Conservation (phyloP, 805 yeast species). For the Barnettozyma californica region DNA sequence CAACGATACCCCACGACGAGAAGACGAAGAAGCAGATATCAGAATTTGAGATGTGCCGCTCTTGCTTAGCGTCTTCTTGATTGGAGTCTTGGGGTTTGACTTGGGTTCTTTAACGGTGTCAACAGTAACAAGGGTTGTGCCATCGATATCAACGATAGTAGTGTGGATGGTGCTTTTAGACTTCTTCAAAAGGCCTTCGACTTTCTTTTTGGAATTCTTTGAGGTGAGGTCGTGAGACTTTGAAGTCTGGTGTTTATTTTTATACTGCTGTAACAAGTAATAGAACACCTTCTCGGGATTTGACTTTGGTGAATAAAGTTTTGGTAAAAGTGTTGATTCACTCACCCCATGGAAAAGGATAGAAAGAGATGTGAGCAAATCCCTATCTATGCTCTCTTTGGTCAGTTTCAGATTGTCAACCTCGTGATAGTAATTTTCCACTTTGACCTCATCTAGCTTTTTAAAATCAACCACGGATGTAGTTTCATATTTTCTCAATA, state of each 20-base stretch:
- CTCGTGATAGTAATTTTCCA: slow-evolving; percentile 31
- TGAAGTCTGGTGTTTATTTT: slow-evolving; percentile 50
- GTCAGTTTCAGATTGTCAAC: slow-evolving; percentile 34
- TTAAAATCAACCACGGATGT: slow-evolving; percentile 30
- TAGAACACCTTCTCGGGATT: slow-evolving; percentile 80
- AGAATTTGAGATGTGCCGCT: slow-evolving; percentile 23
- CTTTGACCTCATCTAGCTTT: slow-evolving; percentile 25
- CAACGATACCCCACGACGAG: slow-evolving; percentile 29
- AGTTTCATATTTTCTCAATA: slow-evolving; percentile 66
- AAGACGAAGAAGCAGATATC: slow-evolving; percentile 27
- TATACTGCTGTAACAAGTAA: slow-evolving; percentile 65
- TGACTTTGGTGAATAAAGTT: slow-evolving; percentile 49
- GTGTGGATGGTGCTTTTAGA: slow-evolving; percentile 38
- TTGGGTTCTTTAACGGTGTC: slow-evolving; percentile 5
- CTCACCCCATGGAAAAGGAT: slow-evolving; percentile 80
- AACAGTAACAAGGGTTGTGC: slow-evolving; percentile 20
- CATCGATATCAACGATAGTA: slow-evolving; percentile 30
- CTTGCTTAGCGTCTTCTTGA: slow-evolving; percentile 21
- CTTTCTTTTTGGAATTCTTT: slow-evolving; percentile 25
- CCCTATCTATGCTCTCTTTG: slow-evolving; percentile 50
- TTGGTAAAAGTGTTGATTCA: slow-evolving; percentile 43
- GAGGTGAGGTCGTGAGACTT: slow-evolving; percentile 15
- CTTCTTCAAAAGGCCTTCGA: slow-evolving; percentile 32
- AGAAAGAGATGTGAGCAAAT: slow-evolving; percentile 68
- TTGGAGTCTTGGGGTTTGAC: slow-evolving; percentile 13